Conservation (phyloP, 1,284 basidiomycete genomes). For the Boletus semigastroideus region DNA sequence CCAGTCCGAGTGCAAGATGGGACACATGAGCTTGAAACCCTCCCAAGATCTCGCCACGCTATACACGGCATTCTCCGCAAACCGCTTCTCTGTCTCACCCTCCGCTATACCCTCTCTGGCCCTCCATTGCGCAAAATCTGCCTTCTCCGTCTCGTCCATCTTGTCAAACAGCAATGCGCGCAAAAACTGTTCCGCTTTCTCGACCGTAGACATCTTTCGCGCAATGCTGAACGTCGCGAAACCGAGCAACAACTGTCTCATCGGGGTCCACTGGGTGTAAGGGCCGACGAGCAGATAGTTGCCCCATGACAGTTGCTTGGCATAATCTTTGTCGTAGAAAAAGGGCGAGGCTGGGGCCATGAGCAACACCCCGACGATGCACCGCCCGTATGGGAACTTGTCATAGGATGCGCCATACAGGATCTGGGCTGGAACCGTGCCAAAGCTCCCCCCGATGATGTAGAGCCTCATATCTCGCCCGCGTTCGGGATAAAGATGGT, state of each 20-base stretch:
- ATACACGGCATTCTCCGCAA: slow-evolving; percentile 42
- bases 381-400: slow-evolving; percentile 47
- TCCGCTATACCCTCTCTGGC: slow-evolving; percentile 40
- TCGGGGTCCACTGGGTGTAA: slow-evolving; percentile 41
- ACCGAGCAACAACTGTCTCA: slow-evolving; percentile 34
- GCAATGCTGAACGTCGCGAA: slow-evolving; percentile 35
- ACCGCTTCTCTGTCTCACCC: slow-evolving; percentile 41
- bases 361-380: slow-evolving; percentile 48
- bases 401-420: slow-evolving; percentile 52
- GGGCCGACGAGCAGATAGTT: slow-evolving; percentile 51
- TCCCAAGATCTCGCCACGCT: slow-evolving; percentile 53
- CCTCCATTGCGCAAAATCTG: slow-evolving; percentile 42
- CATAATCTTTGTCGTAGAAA: slow-evolving; percentile 45
- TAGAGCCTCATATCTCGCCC: slow-evolving; percentile 44
- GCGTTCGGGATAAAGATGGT: slow-evolving; percentile 47
- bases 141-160: slow-evolving; percentile 44
- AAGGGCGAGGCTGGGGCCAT: slow-evolving; percentile 48
- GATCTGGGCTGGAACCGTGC: slow-evolving; percentile 55
- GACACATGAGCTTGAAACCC: slow-evolving; percentile 47
- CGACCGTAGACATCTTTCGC: slow-evolving; percentile 37
- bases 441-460: slow-evolving; percentile 52
- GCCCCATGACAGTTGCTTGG: slow-evolving; percentile 42
- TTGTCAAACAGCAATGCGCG: slow-evolving; percentile 38
- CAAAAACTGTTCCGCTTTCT: slow-evolving; percentile 43
- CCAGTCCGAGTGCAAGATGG: slow-evolving; percentile 54